Evolutionary conservation across 192 early-diverging fungal species (phyloP), one percentile per base, ranked within the genome.

Genomic region (Podila horticola): DNA sequence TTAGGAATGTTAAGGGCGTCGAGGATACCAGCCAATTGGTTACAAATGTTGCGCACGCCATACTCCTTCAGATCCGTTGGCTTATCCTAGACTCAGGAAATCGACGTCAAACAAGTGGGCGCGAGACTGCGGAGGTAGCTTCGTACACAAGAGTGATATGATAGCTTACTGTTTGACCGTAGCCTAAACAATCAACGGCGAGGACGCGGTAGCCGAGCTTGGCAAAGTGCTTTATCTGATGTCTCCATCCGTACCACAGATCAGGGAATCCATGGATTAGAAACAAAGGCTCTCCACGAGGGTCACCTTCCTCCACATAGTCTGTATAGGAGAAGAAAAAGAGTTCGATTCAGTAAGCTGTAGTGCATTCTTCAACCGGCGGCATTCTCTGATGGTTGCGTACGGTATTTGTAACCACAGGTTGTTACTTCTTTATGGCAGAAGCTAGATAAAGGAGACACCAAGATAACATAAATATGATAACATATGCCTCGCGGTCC

Each of bases 171-270:
- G 87, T 85, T 67, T 86, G 84, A 38, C 88, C 90, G 48, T 82
- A 91, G 15, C 90, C 90, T 4, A 87, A 70, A 29, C 76, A 63
- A 31, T 87, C 85, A 19, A 83, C 69, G 41, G 74, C 88, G 41
- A 91, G 85, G 15, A 91, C 90, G 28, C 88, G 83, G 66, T 89
- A 91, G 11, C 90, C 90, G 38, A 85, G 84, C 9, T 83, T 63
- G 29, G 74, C 86, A 22, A 91, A 70, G 41, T 74, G 88, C 12
- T 74, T 71, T 59, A 91, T 91, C 58, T 85, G 84, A 38, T 82
- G 71, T 34, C 84, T 62, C 84, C 84, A 85, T 19, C 79, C 84
- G 29, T 82, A 85, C 84, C 84, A 85, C 7, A 74, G 49, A 64
- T 85, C 84, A 6, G 84, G 84, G 62, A 85, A 85, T n/a, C 84